Evolutionary conservation across 2,329 filamentous ascomycete genomes (phyloP).

Genomic region (Chaetomiaceae sp.): DNA sequence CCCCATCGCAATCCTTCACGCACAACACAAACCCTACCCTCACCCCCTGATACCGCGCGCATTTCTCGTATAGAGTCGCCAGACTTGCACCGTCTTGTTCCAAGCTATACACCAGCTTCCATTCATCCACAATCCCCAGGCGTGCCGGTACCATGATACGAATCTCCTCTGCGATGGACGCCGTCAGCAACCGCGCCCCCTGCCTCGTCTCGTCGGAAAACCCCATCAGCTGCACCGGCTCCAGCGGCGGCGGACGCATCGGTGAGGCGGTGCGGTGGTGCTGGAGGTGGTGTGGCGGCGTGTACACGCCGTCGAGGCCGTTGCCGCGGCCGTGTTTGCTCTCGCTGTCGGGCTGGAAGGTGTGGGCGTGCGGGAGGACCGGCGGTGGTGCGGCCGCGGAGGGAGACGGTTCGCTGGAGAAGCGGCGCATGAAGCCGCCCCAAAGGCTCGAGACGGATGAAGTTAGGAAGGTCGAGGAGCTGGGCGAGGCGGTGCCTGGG

Average conservation of each 20-base stretch:
- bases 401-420: conserved; percentile 47
- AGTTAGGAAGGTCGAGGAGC: conserved; percentile 30
- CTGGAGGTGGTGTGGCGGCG: conserved; percentile 42
- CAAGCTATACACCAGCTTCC: conserved; percentile 82
- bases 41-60: conserved; percentile 59
- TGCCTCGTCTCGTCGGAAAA: conserved; percentile 57
- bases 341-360: conserved; percentile 20
- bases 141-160: conserved; percentile 81
- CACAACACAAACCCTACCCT: conserved; percentile 88
- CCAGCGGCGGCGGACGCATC: conserved; percentile 83
- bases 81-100: conserved; percentile 89
- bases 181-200: conserved; percentile 63
- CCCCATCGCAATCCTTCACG: conserved; percentile 70
- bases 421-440: conserved; percentile 64
- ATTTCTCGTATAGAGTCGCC: conserved; percentile 78
- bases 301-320: conserved; percentile 57
- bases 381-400: conserved; percentile 19
- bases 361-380: conserved; percentile 25
- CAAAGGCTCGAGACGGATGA: conserved; percentile 41
- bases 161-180: conserved; percentile 84
- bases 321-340: conserved; percentile 28
- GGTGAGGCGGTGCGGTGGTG: conserved; percentile 63
- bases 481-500: conserved; percentile 23
- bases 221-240: conserved; percentile 68
- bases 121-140: conserved; percentile 80